Evolutionary conservation across 371 early-diverging fungal genomes (phyloP).

Genomic region (Catenaria anguillulae): DNA sequence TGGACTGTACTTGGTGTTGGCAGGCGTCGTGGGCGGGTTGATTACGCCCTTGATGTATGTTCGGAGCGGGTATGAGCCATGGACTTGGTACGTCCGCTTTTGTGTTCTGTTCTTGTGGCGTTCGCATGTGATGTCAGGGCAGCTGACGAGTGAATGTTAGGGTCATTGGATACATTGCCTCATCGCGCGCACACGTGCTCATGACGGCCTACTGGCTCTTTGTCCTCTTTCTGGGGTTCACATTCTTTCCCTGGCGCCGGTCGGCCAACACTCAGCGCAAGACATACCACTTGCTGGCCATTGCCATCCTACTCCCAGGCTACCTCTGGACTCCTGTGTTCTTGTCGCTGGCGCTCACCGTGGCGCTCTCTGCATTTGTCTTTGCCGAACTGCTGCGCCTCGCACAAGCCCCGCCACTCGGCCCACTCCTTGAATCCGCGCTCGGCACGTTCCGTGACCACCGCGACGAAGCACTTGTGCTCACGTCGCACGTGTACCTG

Average conservation of each 20-base stretch:
- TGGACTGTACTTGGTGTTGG: neutral
- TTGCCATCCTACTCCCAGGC: neutral
- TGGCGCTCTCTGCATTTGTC: slow-evolving; percentile 6
- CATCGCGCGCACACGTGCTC: neutral
- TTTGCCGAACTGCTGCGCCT: slow-evolving; percentile 6
- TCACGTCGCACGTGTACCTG: slow-evolving; percentile 7
- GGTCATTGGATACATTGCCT: neutral
- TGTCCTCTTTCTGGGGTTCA: neutral
- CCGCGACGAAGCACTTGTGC: slow-evolving; percentile 1
- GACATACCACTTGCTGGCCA: neutral
- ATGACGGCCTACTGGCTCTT: neutral
- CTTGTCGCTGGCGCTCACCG: slow-evolving; percentile 5
- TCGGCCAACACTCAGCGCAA: slow-evolving; percentile 1
- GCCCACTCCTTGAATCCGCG: neutral
- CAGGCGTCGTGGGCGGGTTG: neutral
- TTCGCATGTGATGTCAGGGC: neutral
- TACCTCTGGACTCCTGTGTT: slow-evolving; percentile 6
- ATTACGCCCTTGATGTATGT: neutral
- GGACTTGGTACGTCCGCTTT: slow-evolving; percentile 2
- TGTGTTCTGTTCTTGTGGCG: neutral
- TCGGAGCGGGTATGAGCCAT: neutral
- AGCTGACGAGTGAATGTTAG: neutral
- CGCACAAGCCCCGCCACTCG: slow-evolving; percentile 5
- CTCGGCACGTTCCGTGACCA: slow-evolving; percentile 7
- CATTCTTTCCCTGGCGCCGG: neutral